Percentiles rank a stretch among this genome's conserved stretches.
phyloP scores from a whole-genome alignment of 495 filamentous ascomycete genomes.

The Talaromyces adpressus region DNA sequence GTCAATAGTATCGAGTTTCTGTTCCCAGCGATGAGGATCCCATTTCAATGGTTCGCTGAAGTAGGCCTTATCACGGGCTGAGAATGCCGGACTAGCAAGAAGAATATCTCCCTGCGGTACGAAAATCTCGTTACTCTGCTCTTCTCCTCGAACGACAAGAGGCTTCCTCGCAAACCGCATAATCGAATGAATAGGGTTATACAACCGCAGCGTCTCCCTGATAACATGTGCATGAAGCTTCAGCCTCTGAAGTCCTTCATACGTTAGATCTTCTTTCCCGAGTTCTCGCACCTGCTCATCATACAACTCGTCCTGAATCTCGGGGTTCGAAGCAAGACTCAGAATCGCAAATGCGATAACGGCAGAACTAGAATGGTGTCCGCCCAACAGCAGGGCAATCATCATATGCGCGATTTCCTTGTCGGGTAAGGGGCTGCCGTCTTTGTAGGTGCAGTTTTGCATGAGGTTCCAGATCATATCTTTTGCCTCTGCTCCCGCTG shows the following conservation, averaged over 20 bases:
- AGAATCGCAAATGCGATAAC: constrained; percentile 56
- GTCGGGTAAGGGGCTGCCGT: constrained; percentile 53
- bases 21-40: constrained; percentile 50
- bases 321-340: constrained; percentile 46
- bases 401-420: constrained; percentile 60
- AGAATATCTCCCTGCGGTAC: constrained; percentile 38
- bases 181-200: constrained; percentile 44
- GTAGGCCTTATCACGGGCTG: constrained; percentile 33
- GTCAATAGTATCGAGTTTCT: constrained; percentile 8
- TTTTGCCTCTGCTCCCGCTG: constrained; percentile 36
- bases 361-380: constrained; percentile 54
- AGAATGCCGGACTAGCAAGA: constrained; percentile 43
- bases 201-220: constrained; percentile 43
- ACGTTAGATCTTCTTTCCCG: constrained; percentile 22
- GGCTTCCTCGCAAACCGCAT: constrained; percentile 31
- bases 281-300: constrained; percentile 38
- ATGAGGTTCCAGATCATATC: constrained; percentile 68
- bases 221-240: constrained; percentile 39
- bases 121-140: neutral
- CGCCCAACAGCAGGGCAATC: constrained; percentile 62
- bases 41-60: constrained; percentile 41
- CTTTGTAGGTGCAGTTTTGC: constrained; percentile 51
- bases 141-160: neutral
- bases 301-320: constrained; percentile 52
- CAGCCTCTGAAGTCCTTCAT: constrained; percentile 40